phyloP scores from a whole-genome alignment of 2,329 filamentous ascomycete genomes.

The Fusarium sacchari region DNA sequence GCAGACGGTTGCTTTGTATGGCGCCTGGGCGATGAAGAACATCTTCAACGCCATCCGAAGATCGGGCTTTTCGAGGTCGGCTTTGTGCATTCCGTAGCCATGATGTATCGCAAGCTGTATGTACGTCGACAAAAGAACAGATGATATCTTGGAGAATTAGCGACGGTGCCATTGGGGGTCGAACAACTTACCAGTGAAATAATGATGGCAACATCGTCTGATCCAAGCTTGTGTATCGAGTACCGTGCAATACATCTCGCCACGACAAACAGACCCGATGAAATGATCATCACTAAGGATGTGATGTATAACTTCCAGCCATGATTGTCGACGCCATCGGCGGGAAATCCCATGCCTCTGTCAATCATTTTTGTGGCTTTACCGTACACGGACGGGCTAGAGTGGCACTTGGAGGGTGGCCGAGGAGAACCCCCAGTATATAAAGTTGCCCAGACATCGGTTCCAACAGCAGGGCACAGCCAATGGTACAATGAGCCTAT shows the following conservation, averaged over 20 bases:
- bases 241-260: background rate
- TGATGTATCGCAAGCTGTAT: background rate
- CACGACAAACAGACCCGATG: background rate
- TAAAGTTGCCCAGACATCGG: background rate
- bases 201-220: background rate
- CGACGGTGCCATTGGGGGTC: accelerated
- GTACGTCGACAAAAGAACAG: background rate
- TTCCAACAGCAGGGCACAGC: background rate
- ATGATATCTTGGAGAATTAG: background rate
- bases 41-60: background rate
- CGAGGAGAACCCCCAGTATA: background rate
- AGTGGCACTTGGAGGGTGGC: background rate
- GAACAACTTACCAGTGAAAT: background rate
- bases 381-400: background rate
- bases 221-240: background rate
- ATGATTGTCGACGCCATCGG: background rate
- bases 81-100: background rate
- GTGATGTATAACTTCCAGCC: constrained; percentile 1
- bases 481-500: background rate
- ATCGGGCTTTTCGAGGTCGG: background rate
- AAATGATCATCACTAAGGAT: background rate
- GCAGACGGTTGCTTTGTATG: background rate
- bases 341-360: background rate
- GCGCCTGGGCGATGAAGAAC: background rate
- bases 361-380: background rate